These are phyloP conservation scores for Chaetomium olivaceum DNA, from an alignment of 2,329 filamentous ascomycete genomes.

Conservation along the genomic window DNA sequence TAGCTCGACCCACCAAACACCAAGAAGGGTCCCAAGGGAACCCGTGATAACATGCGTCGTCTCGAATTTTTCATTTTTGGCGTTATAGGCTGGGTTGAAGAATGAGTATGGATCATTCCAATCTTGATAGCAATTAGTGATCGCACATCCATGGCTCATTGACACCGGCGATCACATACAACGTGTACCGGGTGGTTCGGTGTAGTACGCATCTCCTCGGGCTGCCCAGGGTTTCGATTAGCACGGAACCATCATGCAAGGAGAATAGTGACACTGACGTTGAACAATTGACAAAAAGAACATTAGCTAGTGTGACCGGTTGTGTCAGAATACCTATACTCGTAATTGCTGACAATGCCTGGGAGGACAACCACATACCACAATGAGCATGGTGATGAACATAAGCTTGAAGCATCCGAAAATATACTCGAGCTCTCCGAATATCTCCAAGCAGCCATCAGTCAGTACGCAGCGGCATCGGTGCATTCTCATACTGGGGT, in stretches of 20 bases:
- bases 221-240: slow-evolving; percentile 32
- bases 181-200: slow-evolving; percentile 38
- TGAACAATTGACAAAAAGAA: slow-evolving; percentile 42
- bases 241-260: not conserved
- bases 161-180: slow-evolving; percentile 33
- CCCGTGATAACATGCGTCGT: slow-evolving; percentile 38
- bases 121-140: slow-evolving; percentile 5
- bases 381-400: slow-evolving; percentile 41
- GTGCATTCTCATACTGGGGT: slow-evolving; percentile 8
- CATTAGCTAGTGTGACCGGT: slow-evolving; percentile 33
- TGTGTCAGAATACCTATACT: not conserved
- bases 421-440: slow-evolving; percentile 43
- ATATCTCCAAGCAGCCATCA: slow-evolving; percentile 25
- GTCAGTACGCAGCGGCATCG: slow-evolving; percentile 1
- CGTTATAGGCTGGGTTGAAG: slow-evolving; percentile 39
- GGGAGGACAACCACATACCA: slow-evolving; percentile 21
- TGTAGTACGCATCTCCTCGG: slow-evolving; percentile 40
- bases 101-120: slow-evolving; percentile 41
- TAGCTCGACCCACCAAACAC: slow-evolving; percentile 40
- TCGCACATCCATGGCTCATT: not conserved
- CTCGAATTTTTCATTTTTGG: slow-evolving; percentile 37
- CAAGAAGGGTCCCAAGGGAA: slow-evolving; percentile 41
- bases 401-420: slow-evolving; percentile 43
- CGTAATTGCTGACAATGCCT: not conserved
- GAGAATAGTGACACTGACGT: slow-evolving; percentile 32